Conservation (phyloP, 257 asterid species). For the Ligustrum vulgare region DNA sequence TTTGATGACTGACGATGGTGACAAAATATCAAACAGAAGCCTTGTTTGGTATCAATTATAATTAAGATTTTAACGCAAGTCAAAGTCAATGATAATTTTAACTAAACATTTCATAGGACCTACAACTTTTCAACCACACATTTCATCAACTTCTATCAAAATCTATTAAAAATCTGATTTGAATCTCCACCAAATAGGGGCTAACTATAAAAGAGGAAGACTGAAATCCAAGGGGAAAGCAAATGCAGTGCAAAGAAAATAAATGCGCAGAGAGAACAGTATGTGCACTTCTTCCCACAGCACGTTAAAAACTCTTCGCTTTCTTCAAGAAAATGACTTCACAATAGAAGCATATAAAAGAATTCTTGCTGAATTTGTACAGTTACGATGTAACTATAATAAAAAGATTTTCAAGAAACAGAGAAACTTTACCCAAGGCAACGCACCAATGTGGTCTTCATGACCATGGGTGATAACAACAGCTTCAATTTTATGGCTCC, state of each 20-base stretch:
- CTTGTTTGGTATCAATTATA: too few relatives aligned
- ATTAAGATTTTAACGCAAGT: too few relatives aligned
- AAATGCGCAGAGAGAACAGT: not conserved
- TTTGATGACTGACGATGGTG: not conserved
- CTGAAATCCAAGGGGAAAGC: not conserved
- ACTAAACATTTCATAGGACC: too few relatives aligned
- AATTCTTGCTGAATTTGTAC: not conserved
- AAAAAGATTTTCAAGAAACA: conserved; percentile 31
- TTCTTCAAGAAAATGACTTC: not conserved
- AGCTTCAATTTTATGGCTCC: conserved; percentile 99
- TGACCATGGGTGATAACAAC: conserved; percentile 98
- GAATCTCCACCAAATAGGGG: not conserved
- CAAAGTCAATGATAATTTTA: too few relatives aligned
- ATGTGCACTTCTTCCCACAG: conserved; percentile 6
- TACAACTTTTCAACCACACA: too few relatives aligned
- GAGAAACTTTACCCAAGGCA: conserved; percentile 98
- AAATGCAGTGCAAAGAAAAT: not conserved
- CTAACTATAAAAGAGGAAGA: not conserved
- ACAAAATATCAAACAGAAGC: not conserved
- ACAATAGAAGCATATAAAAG: not conserved
- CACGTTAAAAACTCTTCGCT: conserved; percentile 14
- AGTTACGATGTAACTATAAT: not conserved
- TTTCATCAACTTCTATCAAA: too few relatives aligned
- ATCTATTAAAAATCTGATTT: too few relatives aligned
- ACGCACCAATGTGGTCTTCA: conserved; percentile 99